phyloP scores from a whole-genome alignment of 2,329 filamentous ascomycete genomes.

The Neofusicoccum sp. region DNA sequence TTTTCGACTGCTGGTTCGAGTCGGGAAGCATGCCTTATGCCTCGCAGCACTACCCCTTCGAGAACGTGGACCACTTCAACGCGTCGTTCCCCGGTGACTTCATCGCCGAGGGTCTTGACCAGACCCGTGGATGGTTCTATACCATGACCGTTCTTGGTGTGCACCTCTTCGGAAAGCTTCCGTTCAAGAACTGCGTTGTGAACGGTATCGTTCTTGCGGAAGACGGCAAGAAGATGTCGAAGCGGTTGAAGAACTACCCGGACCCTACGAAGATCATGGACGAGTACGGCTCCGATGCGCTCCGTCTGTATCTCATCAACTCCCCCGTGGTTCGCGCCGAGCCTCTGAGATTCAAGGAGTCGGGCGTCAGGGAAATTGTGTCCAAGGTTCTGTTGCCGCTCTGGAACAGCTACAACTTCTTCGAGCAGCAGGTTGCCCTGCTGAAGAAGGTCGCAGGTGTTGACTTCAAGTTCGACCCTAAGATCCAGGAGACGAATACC shows the following conservation, averaged over 20 bases:
- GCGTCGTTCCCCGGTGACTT: slow-evolving; percentile 87
- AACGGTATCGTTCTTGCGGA: slow-evolving; percentile 92
- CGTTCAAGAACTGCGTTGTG: slow-evolving; percentile 95
- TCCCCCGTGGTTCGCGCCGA: slow-evolving; percentile 92
- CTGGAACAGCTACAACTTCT: slow-evolving; percentile 98
- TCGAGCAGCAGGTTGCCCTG: slow-evolving; percentile 80
- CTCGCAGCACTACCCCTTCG: slow-evolving; percentile 87
- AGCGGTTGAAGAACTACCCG: slow-evolving; percentile 93
- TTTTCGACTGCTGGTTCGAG: slow-evolving; percentile 97
- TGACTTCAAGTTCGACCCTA: slow-evolving; percentile 76
- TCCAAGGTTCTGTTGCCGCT: slow-evolving; percentile 85
- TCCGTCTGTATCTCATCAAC: slow-evolving; percentile 94
- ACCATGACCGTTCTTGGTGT: slow-evolving; percentile 85
- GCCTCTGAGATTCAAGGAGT: slow-evolving; percentile 85
- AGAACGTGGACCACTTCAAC: slow-evolving; percentile 78
- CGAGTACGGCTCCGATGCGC: slow-evolving; percentile 86
- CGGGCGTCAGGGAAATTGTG: slow-evolving; percentile 91
- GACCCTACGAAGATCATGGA: slow-evolving; percentile 80
- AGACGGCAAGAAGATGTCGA: slow-evolving; percentile 98
- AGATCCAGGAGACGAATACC: slow-evolving; percentile 70
- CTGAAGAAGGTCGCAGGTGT: slow-evolving; percentile 80
- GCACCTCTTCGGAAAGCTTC: slow-evolving; percentile 78
- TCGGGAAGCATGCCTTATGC: slow-evolving; percentile 95
- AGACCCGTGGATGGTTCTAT: slow-evolving; percentile 97
- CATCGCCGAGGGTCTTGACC: slow-evolving; percentile 88